phyloP scores from a whole-genome alignment of 371 early-diverging fungal genomes.

The Choanephora cucurbitarum region DNA sequence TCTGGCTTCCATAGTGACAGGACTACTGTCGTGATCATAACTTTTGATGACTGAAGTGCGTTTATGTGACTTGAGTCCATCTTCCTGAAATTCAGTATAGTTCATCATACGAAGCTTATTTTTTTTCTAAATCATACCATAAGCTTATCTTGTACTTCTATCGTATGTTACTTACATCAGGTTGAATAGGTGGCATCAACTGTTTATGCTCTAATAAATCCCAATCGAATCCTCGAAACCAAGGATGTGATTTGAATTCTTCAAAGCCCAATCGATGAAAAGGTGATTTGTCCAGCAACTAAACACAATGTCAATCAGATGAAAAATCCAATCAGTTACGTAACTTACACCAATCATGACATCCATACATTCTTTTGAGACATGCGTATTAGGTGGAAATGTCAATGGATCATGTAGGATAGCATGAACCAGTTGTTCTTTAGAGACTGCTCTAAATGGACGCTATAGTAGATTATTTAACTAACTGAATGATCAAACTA shows the following conservation, averaged over 20 bases:
- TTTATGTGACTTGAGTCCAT: constrained; percentile 23
- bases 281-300: constrained; percentile 65
- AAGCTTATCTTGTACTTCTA: neutral
- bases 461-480: constrained; percentile 47
- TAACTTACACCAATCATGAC: constrained; percentile 38
- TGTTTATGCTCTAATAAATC: constrained; percentile 54
- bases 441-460: constrained; percentile 75
- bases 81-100: constrained; percentile 15
- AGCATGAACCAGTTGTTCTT: constrained; percentile 62
- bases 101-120: neutral
- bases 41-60: constrained; percentile 15
- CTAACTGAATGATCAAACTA: neutral
- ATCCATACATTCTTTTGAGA: constrained; percentile 58
- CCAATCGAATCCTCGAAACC: constrained; percentile 65
- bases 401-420: constrained; percentile 59
- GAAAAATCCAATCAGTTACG: neutral
- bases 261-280: constrained; percentile 55
- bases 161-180: constrained; percentile 3
- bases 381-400: constrained; percentile 56
- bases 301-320: neutral
- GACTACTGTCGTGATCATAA: constrained; percentile 4
- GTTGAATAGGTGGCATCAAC: constrained; percentile 52
- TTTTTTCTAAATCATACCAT: neutral
- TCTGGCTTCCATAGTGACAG: constrained; percentile 36
- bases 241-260: constrained; percentile 61